Base-by-base conservation (phyloP, 2,329 filamentous ascomycete genomes). In the Beauveria caledonica region DNA sequence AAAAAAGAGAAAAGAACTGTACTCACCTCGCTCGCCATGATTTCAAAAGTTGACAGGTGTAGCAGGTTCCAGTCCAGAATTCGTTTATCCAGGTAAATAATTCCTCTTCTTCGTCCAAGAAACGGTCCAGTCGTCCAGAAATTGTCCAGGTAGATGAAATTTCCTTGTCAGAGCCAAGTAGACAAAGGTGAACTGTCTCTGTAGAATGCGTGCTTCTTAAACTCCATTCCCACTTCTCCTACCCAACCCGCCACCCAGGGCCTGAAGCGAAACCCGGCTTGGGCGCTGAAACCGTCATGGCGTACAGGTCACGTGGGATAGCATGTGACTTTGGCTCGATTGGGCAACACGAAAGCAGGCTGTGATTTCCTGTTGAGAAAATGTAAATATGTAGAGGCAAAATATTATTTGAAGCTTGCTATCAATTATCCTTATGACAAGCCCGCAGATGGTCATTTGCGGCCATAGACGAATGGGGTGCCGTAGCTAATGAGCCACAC, bases 11-110 rank as follows among this genome's bases (percentile, higher is more conserved):
- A 36, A 36, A 13, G 33, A 13, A 36, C 11, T 36, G 33, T 36
- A 55, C 58, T 60, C 33, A 60, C 58, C 51, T 60, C 58, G 44
- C 58, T 55, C n/a, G 58, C 51, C 58, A 60, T 60, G 58, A 9
- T 44, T 36, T 59, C 10, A 11, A 27, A 27, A 23, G 45, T 21
- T 55, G 4, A 29, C 11, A 49, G n/a, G 40, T 19, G 9, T 44
- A 27, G 44, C 29, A 49, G 33, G 2, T 54, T 40, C 23, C 23
- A 27, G 42, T 56, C 40, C 53, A 19, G 5, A 23, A 10, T 46
- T 45, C 29, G 8, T 15, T 8, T 23, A 36, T 45, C 23, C 21
- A 42, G 52, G n/a, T 21, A 6, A 13, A 36, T 2, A 13, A 36
- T 36, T 11, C 5, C 33, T 29, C 9, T 11, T 33, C 33, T 13